A percentile compares a stretch with the other conserved stretches of the same genome.
These are phyloP conservation scores for Fusarium solani-melongenae DNA, from an alignment of 2,329 filamentous ascomycete species.

Conservation along the genomic window DNA sequence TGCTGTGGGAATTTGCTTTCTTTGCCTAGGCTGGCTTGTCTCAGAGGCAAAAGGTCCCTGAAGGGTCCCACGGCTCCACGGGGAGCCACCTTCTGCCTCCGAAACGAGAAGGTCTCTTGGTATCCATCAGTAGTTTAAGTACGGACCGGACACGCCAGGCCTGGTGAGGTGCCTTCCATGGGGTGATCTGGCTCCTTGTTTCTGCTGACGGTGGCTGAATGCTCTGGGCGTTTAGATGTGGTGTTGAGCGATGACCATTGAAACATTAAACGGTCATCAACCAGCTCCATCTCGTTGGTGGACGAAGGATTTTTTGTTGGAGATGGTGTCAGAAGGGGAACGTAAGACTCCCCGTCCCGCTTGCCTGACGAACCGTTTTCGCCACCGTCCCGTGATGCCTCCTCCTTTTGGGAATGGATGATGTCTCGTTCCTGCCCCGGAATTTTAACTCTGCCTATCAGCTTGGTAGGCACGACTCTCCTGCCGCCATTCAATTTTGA, in stretches of 20 bases:
- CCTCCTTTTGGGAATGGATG: background rate
- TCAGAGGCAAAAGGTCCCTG: constrained; percentile 22
- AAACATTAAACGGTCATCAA: constrained; percentile 9
- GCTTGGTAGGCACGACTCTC: background rate
- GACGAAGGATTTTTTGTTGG: background rate
- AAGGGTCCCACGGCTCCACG: constrained; percentile 11
- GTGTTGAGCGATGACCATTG: constrained; percentile 9
- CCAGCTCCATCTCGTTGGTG: background rate
- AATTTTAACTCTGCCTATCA: constrained; percentile 34
- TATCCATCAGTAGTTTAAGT: background rate
- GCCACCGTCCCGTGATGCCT: constrained; percentile 31
- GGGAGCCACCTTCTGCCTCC: constrained; percentile 22
- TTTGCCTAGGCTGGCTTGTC: background rate
- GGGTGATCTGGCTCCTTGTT: background rate
- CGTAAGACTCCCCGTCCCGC: constrained; percentile 36
- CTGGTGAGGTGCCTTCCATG: background rate
- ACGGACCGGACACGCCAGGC: background rate
- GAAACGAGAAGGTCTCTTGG: constrained; percentile 15
- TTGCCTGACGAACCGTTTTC: constrained; percentile 27
- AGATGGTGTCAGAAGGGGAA: constrained; percentile 23
- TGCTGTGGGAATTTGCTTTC: constrained; percentile 19
- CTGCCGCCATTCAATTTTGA: constrained; percentile 3
- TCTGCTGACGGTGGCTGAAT: background rate
- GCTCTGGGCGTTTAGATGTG: background rate
- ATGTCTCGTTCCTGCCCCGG: constrained; percentile 20